Base-by-base conservation (phyloP, 306 rosid species). In the Medicago lupulina region DNA sequence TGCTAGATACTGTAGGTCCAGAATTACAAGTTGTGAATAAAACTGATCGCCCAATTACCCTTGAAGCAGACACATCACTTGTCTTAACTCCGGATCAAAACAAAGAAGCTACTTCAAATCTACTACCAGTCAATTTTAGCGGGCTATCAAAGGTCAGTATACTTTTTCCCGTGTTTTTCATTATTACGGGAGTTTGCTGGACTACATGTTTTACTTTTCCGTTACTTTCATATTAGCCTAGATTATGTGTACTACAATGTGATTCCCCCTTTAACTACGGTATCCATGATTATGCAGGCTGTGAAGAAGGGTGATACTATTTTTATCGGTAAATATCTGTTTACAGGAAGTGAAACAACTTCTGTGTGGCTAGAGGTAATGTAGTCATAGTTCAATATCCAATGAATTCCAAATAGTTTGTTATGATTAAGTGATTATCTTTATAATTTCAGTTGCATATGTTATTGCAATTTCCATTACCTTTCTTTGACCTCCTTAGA, bases 1-100 rank as follows among this genome's bases (percentile, higher is more conserved):
- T 94, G 98, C 85, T 94, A 66, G 98, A 94, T 72, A 88, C 93
- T 7, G 87, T 76, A 75, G 98, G 98, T 79, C 94, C 98, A 8
- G 97, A 94, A 79, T 77, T 94, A 85, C 97, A 87, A 73, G 91
- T 94, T 16, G 85, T 87, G 54, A 94, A 88, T 79, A 90, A 82
- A 86, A 80, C 90, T 3, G 94, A 82, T 68, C 83, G 18, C 7
- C 87, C 96, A 19, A 85, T 94, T 72, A 60, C 86, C 71, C 98
- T 94, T 70, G 63, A 86, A 88, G 97, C 36, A 75, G 97, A 87
- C 71, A 83, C 87, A 65, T 67, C 81, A 16, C 84, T 92, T 53
- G 86, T 88, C 82, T 86, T 94, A 39, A 92, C 98, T 71, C 96
- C 98, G 2, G 90, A 88, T 89, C 89, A 85, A 83, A 85, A 63